These are phyloP conservation scores for Mortierella sp. DNA, from an alignment of 371 early-diverging fungal species.

Conservation along the genomic window DNA sequence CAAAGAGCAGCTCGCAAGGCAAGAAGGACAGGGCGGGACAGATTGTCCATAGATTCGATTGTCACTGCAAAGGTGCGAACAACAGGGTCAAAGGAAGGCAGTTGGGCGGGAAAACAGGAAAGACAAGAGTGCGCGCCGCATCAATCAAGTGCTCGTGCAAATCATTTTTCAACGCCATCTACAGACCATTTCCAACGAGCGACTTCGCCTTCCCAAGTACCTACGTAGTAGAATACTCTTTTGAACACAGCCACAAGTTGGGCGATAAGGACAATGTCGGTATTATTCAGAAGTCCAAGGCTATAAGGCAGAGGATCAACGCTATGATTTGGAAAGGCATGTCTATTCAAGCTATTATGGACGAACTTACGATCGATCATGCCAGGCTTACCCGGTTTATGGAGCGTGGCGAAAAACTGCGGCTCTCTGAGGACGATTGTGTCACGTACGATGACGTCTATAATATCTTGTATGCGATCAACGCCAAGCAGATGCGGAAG, in stretches of 20 bases:
- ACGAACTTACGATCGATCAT: constrained; percentile 19
- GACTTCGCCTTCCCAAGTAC: constrained; percentile 3
- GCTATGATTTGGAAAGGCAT: constrained; percentile 10
- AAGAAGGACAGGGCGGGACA: constrained; percentile 6
- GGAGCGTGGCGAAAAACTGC: background rate
- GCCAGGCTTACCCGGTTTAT: background rate
- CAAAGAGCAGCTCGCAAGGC: background rate
- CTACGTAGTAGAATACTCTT: constrained; percentile 14
- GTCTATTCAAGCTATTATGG: constrained; percentile 11
- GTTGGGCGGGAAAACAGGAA: constrained; percentile 12
- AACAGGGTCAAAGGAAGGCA: background rate
- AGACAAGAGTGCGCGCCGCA: background rate
- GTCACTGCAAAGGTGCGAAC: constrained; percentile 7
- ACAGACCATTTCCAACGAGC: background rate
- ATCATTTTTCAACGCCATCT: constrained; percentile 16
- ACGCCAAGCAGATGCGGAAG: background rate
- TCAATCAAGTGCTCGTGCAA: background rate
- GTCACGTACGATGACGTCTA: constrained; percentile 15
- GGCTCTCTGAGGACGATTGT: constrained; percentile 2
- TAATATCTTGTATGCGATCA: constrained; percentile 6
- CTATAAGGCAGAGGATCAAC: constrained; percentile 15
- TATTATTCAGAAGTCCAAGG: constrained; percentile 1
- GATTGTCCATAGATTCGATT: background rate
- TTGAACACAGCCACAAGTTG: constrained; percentile 10
- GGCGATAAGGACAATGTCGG: constrained; percentile 2